Evolutionary conservation across 2,329 filamentous ascomycete genomes (phyloP).

Genomic region (Clonostachys rosea): DNA sequence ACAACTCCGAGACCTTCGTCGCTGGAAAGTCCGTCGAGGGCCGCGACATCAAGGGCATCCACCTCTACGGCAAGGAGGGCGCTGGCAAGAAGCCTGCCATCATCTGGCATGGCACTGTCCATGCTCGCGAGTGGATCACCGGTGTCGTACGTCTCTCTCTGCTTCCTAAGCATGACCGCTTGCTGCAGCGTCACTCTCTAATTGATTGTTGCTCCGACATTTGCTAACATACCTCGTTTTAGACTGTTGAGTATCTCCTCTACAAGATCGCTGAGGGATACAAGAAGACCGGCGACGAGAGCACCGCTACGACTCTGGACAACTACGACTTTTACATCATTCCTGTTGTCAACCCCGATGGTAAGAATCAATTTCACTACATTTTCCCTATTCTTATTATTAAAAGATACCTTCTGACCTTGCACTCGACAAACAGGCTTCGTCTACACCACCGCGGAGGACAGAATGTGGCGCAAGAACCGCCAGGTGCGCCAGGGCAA

Average conservation of each 20-base stretch:
- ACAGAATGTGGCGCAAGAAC: conserved; percentile 61
- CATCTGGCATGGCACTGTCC: conserved; percentile 52
- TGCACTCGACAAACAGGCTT: conserved; percentile 39
- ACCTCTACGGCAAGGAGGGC: conserved; percentile 43
- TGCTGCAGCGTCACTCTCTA: background rate
- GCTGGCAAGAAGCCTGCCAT: conserved; percentile 44
- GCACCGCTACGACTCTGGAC: conserved; percentile 43
- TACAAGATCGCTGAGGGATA: conserved; percentile 43
- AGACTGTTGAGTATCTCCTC: conserved; percentile 46
- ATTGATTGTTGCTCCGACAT: background rate
- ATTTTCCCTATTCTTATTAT: too few relatives aligned
- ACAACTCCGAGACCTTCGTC: conserved; percentile 41
- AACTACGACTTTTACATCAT: conserved; percentile 64
- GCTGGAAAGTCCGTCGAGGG: conserved; percentile 41
- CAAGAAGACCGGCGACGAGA: conserved; percentile 22
- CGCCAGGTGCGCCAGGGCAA: conserved; percentile 32
- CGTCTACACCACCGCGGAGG: conserved; percentile 48
- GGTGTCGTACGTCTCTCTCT: conserved; percentile 12
- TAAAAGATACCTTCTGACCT: background rate
- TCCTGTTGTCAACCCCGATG: conserved; percentile 58
- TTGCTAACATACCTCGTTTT: background rate
- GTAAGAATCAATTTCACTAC: conserved; percentile 17
- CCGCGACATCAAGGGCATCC: conserved; percentile 56
- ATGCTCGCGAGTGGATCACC: conserved; percentile 57
- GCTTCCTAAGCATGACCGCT: background rate